phyloP scores from a whole-genome alignment of 306 rosid genomes.

The Gleditsia sinensis region DNA sequence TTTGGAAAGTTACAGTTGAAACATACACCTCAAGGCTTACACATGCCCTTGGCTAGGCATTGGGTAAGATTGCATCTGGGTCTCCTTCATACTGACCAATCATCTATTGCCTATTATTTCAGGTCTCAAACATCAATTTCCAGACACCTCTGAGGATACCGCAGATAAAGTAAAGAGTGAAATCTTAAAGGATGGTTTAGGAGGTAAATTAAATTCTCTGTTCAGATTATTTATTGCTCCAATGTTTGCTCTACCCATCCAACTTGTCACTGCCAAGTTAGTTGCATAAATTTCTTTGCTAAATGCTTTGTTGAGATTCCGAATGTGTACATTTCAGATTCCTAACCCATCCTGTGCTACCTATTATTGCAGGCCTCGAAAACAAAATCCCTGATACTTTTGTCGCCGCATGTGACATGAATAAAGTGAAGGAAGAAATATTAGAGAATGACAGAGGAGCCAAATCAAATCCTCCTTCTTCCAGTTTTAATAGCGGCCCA shows the following conservation, averaged over 20 bases:
- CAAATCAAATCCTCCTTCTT: slow-evolving; percentile 39
- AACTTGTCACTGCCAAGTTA: slow-evolving; percentile 2
- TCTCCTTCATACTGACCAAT: not conserved
- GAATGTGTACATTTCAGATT: slow-evolving; percentile 2
- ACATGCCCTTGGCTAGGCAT: not conserved
- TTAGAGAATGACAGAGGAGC: slow-evolving; percentile 43
- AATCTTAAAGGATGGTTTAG: slow-evolving; percentile 33
- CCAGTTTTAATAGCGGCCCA: slow-evolving; percentile 34
- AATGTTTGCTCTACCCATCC: slow-evolving; percentile 11
- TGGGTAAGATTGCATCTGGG: not conserved
- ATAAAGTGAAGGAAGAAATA: slow-evolving; percentile 46
- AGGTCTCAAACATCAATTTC: slow-evolving; percentile 29
- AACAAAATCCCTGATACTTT: slow-evolving; percentile 44
- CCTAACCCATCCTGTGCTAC: slow-evolving; percentile 21
- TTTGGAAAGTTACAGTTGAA: not conserved
- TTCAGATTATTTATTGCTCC: not conserved
- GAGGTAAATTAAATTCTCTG: slow-evolving; percentile 34
- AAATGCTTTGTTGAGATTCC: slow-evolving; percentile 21
- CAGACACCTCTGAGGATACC: slow-evolving; percentile 22
- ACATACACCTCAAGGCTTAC: not conserved
- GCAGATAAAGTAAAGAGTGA: slow-evolving; percentile 29
- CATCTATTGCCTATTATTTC: slow-evolving; percentile 23
- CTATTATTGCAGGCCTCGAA: slow-evolving; percentile 48
- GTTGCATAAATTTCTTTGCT: slow-evolving; percentile 12
- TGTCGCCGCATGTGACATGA: slow-evolving; percentile 31